Conservation (phyloP, 345 rosid species). For the Raphanus sativus region DNA sequence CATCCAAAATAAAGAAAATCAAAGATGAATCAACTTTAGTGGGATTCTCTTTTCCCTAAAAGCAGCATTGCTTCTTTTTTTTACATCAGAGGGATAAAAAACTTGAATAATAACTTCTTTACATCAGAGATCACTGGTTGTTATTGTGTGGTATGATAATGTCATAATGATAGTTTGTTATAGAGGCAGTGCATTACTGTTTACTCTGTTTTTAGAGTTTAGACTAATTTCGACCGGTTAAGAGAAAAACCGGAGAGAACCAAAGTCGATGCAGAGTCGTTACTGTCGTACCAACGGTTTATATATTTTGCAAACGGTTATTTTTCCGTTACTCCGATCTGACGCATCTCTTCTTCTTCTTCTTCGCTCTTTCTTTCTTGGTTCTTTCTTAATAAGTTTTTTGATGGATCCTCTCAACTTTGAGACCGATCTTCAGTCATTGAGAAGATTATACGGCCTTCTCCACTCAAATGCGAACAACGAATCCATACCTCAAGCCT, state of each 20-base stretch:
- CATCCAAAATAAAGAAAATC: conserved; percentile 25
- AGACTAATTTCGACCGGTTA: not conserved
- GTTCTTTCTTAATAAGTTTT: not conserved
- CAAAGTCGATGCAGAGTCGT: not conserved
- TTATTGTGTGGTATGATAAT: not conserved
- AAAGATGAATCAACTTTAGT: conserved; percentile 43
- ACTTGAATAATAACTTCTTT: conserved; percentile 32
- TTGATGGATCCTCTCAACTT: not conserved
- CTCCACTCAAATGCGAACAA: not conserved
- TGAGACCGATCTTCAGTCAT: not conserved
- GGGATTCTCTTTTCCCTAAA: conserved; percentile 70
- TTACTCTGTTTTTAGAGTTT: conserved; percentile 12
- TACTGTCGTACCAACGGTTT: not conserved
- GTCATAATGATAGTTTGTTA: conserved; percentile 12
- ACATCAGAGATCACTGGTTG: too few relatives aligned
- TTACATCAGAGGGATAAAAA: conserved; percentile 21
- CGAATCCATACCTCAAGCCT: not conserved
- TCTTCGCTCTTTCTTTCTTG: not conserved
- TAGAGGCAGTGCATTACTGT: not conserved
- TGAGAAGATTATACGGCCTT: not conserved
- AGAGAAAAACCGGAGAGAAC: not conserved
- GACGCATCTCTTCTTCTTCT: not conserved
- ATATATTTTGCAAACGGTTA: not conserved
- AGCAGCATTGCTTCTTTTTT: conserved; percentile 36
- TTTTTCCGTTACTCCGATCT: not conserved